Evolutionary conservation across 352 stramenopile genomes (phyloP).

Genomic region (Phytophthora podocarpi): DNA sequence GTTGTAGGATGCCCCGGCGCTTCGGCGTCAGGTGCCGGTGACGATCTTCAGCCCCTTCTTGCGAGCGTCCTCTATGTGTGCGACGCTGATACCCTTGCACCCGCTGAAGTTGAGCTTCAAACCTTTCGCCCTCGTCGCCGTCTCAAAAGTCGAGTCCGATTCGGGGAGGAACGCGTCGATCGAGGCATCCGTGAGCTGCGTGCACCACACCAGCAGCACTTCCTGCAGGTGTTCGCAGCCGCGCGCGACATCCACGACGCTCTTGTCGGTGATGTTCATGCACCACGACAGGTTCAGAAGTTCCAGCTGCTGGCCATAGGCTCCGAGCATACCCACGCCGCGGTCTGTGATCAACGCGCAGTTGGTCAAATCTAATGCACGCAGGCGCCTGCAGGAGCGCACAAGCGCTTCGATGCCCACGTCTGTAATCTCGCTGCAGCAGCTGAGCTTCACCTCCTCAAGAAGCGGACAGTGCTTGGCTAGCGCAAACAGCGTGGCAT

Average conservation of each 20-base stretch:
- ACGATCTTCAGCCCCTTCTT: slow-evolving; percentile 42
- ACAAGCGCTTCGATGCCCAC: slow-evolving; percentile 69
- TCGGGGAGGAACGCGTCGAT: slow-evolving; percentile 59
- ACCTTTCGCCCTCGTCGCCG: slow-evolving; percentile 11
- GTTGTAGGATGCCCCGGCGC: not conserved
- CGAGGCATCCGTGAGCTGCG: slow-evolving; percentile 76
- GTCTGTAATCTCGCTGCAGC: slow-evolving; percentile 82
- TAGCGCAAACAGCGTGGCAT: slow-evolving; percentile 65
- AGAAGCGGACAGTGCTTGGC: slow-evolving; percentile 66
- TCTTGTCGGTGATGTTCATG: slow-evolving; percentile 90
- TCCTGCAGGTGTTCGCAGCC: slow-evolving; percentile 67
- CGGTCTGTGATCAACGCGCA: slow-evolving; percentile 82
- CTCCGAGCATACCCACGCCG: slow-evolving; percentile 58
- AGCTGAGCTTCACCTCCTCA: slow-evolving; percentile 75
- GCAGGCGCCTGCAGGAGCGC: slow-evolving; percentile 55
- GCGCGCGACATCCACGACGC: slow-evolving; percentile 67
- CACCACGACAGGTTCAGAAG: slow-evolving; percentile 85
- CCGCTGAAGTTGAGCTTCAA: slow-evolving; percentile 67
- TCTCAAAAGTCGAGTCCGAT: slow-evolving; percentile 5
- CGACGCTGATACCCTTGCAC: slow-evolving; percentile 64
- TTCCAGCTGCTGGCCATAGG: slow-evolving; percentile 60
- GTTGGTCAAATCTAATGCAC: slow-evolving; percentile 75
- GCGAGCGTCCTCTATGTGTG: slow-evolving; percentile 41
- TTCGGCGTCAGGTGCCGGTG: slow-evolving; percentile 23
- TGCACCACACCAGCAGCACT: slow-evolving; percentile 83